A percentile compares a stretch with the other conserved stretches of the same genome.
phyloP scores from a whole-genome alignment of 768 basidiomycete species.

The Clathrus columnatus region DNA sequence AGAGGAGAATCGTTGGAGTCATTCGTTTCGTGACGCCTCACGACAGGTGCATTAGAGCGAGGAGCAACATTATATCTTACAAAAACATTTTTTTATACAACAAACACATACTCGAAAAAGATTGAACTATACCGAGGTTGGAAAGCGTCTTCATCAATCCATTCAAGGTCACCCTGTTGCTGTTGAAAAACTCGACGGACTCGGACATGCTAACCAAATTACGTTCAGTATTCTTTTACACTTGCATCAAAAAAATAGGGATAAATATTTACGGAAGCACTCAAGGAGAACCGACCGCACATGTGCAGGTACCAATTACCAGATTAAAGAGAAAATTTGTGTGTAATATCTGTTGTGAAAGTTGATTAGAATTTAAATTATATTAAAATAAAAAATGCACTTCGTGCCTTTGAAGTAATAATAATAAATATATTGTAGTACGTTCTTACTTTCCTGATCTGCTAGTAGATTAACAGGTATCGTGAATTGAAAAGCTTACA shows the following conservation, averaged over 20 bases:
- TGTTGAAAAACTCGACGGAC: conserved; percentile 36
- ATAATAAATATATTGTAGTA: too few species aligned
- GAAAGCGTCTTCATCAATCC: conserved; percentile 53
- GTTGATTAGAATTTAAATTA: too few species aligned
- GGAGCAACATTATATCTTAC: conserved; percentile 77
- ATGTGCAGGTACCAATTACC: not conserved
- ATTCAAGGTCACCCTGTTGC: conserved; percentile 30
- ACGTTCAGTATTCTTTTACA: not conserved
- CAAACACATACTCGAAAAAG: not conserved
- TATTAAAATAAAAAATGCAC: too few species aligned
- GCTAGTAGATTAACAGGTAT: too few species aligned
- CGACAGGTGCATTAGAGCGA: conserved; percentile 66
- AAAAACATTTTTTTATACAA: conserved; percentile 22
- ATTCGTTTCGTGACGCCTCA: conserved; percentile 37
- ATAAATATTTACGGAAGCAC: not conserved
- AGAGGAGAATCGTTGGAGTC: conserved; percentile 23
- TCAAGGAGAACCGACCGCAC: conserved; percentile 7
- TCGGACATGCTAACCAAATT: conserved; percentile 9
- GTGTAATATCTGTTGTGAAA: not conserved
- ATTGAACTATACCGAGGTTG: conserved; percentile 25
- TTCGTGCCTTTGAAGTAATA: too few species aligned
- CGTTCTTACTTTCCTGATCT: too few species aligned
- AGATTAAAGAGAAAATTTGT: not conserved
- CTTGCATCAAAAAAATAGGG: not conserved
- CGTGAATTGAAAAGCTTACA: too few species aligned